Percentiles rank a stretch among this genome's conserved stretches.
phyloP scores from a whole-genome alignment of 1,284 basidiomycete species.

The Chondrostereum purpureum region DNA sequence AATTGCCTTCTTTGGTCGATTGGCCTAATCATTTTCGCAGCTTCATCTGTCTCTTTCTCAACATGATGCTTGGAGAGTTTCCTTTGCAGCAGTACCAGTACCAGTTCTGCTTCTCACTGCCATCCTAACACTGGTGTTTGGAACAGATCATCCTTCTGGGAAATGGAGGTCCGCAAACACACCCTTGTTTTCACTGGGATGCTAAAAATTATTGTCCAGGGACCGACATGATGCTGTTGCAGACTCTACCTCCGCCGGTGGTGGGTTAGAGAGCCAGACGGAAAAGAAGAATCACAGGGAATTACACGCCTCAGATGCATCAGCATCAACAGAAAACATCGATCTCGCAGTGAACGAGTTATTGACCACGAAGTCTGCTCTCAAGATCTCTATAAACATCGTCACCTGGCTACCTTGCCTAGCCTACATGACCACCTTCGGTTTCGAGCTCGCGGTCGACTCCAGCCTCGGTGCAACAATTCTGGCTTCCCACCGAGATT shows the following conservation, averaged over 20 bases:
- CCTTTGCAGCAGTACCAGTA: conserved; percentile 54
- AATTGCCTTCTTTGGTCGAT: background rate
- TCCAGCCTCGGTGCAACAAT: conserved; percentile 46
- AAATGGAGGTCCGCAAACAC: conserved; percentile 36
- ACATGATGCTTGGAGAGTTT: conserved; percentile 49
- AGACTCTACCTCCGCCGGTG: conserved; percentile 14
- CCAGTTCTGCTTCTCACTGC: conserved; percentile 47
- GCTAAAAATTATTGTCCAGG: too few relatives aligned
- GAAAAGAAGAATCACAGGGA: conserved; percentile 5
- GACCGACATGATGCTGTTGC: conserved; percentile 5
- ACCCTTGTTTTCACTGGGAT: too few relatives aligned
- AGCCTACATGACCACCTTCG: conserved; percentile 49
- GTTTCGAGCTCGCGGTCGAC: conserved; percentile 54
- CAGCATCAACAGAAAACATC: conserved; percentile 20
- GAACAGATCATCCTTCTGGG: conserved; percentile 57
- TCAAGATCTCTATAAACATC: conserved; percentile 33
- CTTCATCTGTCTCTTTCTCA: conserved; percentile 8
- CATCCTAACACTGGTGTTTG: conserved; percentile 38
- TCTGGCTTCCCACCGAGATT: conserved; percentile 27
- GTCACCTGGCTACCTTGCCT: conserved; percentile 58
- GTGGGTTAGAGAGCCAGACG: conserved; percentile 11
- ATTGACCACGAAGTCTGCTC: conserved; percentile 31
- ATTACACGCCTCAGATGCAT: conserved; percentile 2
- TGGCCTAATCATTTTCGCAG: background rate
- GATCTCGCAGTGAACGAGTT: conserved; percentile 48